These are phyloP conservation scores for Fusarium anguioides DNA, from an alignment of 2,329 filamentous ascomycete genomes.

Conservation along the genomic window DNA sequence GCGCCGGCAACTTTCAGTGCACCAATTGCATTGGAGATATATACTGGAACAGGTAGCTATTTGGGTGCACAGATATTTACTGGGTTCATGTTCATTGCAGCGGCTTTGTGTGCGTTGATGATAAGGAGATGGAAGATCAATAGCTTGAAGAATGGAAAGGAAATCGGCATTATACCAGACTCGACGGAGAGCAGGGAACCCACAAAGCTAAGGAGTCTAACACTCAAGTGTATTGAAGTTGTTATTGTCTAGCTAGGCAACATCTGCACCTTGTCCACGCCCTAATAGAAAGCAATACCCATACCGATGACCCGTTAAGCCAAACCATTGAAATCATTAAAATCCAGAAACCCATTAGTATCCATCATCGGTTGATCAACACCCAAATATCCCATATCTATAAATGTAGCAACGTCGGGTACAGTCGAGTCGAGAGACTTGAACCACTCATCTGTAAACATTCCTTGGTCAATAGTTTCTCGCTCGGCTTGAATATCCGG, in stretches of 20 bases:
- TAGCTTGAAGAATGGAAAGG: rapidly evolving
- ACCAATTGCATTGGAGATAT: constrained; percentile 25
- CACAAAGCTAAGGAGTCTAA: not conserved
- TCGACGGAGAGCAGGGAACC: rapidly evolving
- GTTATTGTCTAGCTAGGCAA: not conserved
- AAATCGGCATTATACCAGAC: rapidly evolving
- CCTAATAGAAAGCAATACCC: too few species aligned
- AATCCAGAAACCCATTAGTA: not conserved
- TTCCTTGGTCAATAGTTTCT: constrained; percentile 10
- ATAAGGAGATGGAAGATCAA: not conserved
- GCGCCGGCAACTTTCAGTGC: constrained; percentile 22
- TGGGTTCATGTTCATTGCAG: constrained; percentile 11
- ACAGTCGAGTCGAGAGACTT: constrained; percentile 9
- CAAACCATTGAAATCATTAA: not conserved
- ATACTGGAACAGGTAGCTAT: constrained; percentile 14
- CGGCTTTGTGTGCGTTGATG: not conserved
- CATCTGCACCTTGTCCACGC: not conserved
- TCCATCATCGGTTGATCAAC: constrained; percentile 14
- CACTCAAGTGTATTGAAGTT: rapidly evolving
- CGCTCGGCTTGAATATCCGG: not conserved
- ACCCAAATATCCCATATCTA: constrained; percentile 18
- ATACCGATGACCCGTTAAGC: not conserved
- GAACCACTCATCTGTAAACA: constrained; percentile 27
- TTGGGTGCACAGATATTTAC: constrained; percentile 27
- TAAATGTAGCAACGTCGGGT: not conserved